A percentile compares a stretch with the other conserved stretches of the same genome.
Evolutionary conservation across 2,329 filamentous ascomycete genomes (phyloP).

Genomic region (Cladorrhinum sp.): DNA sequence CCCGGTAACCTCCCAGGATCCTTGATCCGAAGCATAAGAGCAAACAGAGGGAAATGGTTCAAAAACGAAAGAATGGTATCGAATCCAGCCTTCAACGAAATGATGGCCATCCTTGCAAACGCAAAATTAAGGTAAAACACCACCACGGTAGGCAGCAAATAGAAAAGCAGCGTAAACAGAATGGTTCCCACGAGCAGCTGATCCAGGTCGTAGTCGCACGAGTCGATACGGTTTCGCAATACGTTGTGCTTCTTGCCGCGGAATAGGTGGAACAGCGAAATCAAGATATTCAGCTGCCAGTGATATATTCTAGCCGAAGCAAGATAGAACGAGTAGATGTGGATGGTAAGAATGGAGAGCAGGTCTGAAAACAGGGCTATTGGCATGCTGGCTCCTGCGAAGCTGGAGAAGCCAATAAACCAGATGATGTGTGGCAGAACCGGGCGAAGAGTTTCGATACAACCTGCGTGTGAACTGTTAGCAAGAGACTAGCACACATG

Average conservation of each 20-base stretch:
- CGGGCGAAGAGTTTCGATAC: constrained; percentile 73
- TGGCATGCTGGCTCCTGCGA: constrained; percentile 94
- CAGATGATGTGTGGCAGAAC: constrained; percentile 83
- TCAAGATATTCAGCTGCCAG: constrained; percentile 96
- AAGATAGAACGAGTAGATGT: constrained; percentile 98
- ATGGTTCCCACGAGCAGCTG: constrained; percentile 96
- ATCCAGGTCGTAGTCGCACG: constrained; percentile 97
- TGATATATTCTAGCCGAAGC: constrained; percentile 96
- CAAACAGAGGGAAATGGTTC: constrained; percentile 97
- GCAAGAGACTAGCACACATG: constrained; percentile 26
- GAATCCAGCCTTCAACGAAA: constrained; percentile 83
- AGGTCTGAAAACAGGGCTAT: constrained; percentile 94
- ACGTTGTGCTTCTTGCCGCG: constrained; percentile 98
- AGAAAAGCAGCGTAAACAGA: constrained; percentile 91
- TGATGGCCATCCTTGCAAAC: constrained; percentile 89
- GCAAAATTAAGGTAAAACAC: constrained; percentile 98
- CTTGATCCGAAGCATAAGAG: constrained; percentile 91
- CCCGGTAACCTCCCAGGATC: constrained; percentile 86
- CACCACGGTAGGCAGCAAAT: constrained; percentile 87
- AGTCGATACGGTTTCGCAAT: constrained; percentile 94
- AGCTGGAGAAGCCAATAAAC: constrained; percentile 90
- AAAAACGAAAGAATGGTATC: constrained; percentile 90
- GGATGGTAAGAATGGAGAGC: constrained; percentile 83
- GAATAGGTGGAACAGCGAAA: constrained; percentile 97
- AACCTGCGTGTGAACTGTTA: constrained; percentile 50